These are phyloP conservation scores for Colletotrichum cuscutae DNA, from an alignment of 2,329 filamentous ascomycete species.

Conservation along the genomic window DNA sequence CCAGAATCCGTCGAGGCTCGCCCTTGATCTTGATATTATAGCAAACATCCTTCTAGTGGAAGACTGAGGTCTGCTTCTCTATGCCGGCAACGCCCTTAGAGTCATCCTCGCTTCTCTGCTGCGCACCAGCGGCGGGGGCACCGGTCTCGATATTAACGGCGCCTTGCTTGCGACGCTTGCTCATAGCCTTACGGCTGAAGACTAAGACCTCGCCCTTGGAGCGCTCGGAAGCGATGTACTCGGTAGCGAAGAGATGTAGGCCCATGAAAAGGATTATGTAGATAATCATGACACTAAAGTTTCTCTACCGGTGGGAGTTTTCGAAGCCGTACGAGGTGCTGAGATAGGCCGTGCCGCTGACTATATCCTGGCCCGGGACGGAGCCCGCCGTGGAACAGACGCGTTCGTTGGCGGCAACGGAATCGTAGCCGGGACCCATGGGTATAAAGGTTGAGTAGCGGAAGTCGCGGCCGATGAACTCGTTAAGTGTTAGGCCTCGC, in stretches of 20 bases:
- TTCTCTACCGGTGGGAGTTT: conserved; percentile 63
- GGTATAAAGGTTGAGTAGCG: conserved; percentile 54
- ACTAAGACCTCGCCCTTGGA: conserved; percentile 71
- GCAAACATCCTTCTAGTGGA: conserved; percentile 75
- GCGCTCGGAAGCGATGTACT: conserved; percentile 56
- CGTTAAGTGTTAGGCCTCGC: too few relatives aligned
- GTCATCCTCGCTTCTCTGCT: conserved; percentile 51
- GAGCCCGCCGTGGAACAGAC: conserved; percentile 62
- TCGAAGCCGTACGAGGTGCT: conserved; percentile 57
- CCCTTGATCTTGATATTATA: conserved; percentile 76
- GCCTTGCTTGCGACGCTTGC: conserved; percentile 61
- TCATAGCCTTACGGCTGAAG: conserved; percentile 58
- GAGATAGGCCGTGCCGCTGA: conserved; percentile 61
- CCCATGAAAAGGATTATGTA: conserved; percentile 59
- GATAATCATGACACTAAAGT: conserved; percentile 63
- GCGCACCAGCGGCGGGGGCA: neutral
- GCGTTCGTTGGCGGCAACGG: conserved; percentile 41
- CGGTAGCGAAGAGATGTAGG: conserved; percentile 60
- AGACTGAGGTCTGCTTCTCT: conserved; percentile 66
- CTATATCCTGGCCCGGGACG: conserved; percentile 51
- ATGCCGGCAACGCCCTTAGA: conserved; percentile 33
- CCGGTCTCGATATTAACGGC: conserved; percentile 40
- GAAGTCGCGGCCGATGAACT: conserved; percentile 61
- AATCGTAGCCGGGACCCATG: conserved; percentile 39
- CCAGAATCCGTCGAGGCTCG: conserved; percentile 69